Base-by-base conservation (phyloP, 345 rosid species). In the Camelina sativa region DNA sequence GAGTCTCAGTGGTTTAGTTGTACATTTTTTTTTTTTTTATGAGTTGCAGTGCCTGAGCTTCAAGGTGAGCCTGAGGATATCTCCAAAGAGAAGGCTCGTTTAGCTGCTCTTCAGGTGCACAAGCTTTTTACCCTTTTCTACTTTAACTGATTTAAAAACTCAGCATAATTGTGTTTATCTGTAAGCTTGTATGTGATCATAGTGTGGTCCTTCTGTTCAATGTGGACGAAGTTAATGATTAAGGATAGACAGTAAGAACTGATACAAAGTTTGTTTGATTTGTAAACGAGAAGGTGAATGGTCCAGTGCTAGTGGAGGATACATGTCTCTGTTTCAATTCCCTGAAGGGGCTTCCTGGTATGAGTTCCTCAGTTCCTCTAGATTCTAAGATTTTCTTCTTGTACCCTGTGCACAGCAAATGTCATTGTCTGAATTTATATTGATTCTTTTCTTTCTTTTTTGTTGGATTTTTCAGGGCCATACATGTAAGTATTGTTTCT, bases 291-390 rank as follows among this genome's bases (percentile, higher is more conserved):
- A 79, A 93, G 98, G 92, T 92, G 61, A 84, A 86, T 62, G 98
- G 97, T 1, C 96, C 99, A 16, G 97, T 95, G 25, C 78, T 95
- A 77, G 99, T 95, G 67, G 98, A 95, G 79, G 98, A 95, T 79
- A 95, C 97, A 20, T 95, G 98, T 38, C 96, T 92, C 65, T 95
- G 99, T 81, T 95, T 90, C 86, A 89, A 89, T 82, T 91, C 98
- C n/a, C 78, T 95, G 2, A 85, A 86, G 79, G 99, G 99, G 68
- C 99, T 95, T 77, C 99, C 99, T 41, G 99, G 98, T 93, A 80
- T 63, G 28, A 2, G 12, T 37, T 17, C 38, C 17, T 19, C 15
- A 2, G 12, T 37, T 17, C 38, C 17, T 19, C 15, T 1, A 6
- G 12, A 35, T 61, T 62, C 43, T 32, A 19, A 13, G 3, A 7